A percentile compares a stretch with the other conserved stretches of the same genome.
Evolutionary conservation across 176 grass and related monocot species (phyloP).

Genomic region (Pharus latifolius): DNA sequence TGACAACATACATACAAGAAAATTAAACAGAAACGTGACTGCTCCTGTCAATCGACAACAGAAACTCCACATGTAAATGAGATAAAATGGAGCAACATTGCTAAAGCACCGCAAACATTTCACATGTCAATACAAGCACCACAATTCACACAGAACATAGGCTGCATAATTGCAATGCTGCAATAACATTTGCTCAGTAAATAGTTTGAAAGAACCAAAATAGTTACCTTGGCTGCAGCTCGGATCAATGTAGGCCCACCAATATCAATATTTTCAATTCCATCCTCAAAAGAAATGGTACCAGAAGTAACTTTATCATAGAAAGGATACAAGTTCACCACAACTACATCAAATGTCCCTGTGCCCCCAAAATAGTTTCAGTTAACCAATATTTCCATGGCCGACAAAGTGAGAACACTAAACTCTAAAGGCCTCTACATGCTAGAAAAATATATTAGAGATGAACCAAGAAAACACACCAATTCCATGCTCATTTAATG

Average conservation of each 20-base stretch:
- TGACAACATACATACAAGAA: background rate
- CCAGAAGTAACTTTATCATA: conserved; percentile 83
- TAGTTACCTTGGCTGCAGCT: conserved; percentile 75
- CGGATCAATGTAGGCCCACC: conserved; percentile 90
- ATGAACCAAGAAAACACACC: conserved; percentile 20
- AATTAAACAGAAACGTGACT: background rate
- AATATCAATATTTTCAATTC: conserved; percentile 95
- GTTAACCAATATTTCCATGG: background rate
- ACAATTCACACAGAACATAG: background rate
- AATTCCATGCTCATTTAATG: conserved; percentile 66
- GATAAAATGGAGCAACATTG: no score
- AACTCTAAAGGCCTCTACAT: background rate
- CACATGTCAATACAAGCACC: background rate
- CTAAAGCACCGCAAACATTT: background rate
- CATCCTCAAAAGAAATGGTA: conserved; percentile 78
- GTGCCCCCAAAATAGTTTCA: background rate
- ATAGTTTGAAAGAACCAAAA: background rate
- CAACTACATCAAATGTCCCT: conserved; percentile 97
- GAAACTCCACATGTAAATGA: no score
- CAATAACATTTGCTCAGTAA: background rate
- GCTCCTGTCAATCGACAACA: no score
- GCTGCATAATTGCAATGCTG: background rate
- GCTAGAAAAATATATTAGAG: background rate
- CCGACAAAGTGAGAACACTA: background rate
- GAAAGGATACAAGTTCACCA: conserved; percentile 95